A percentile compares a stretch with the other conserved stretches of the same genome.
Conservation (phyloP, 2,329 filamentous ascomycete genomes). For the Aspergillus amoenus region DNA sequence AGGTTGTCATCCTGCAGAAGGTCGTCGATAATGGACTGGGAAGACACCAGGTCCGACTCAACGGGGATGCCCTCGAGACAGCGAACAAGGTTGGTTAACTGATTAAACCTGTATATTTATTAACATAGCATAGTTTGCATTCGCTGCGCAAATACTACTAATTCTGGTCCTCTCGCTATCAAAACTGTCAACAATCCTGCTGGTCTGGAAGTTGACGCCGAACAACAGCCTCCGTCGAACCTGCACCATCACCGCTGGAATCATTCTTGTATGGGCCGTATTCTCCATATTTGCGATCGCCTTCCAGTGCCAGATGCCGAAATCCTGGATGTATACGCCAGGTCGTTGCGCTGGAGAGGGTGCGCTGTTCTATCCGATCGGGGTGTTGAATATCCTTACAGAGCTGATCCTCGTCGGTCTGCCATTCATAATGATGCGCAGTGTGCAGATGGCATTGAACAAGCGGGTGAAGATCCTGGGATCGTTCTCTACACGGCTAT, state of each 20-base stretch:
- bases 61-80: not conserved
- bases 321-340: slow-evolving; percentile 20
- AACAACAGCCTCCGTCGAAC: slow-evolving; percentile 11
- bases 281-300: slow-evolving; percentile 23
- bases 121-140: slow-evolving; percentile 7
- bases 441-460: slow-evolving; percentile 21
- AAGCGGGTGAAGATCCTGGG: slow-evolving; percentile 23
- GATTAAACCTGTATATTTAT: no score
- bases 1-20: slow-evolving; percentile 14
- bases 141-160: slow-evolving; percentile 11
- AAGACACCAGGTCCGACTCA: slow-evolving; percentile 5
- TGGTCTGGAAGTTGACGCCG: slow-evolving; percentile 21
- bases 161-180: slow-evolving; percentile 12
- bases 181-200: slow-evolving; percentile 17
- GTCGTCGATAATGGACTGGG: slow-evolving; percentile 15
- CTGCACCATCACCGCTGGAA: slow-evolving; percentile 14
- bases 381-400: slow-evolving; percentile 18
- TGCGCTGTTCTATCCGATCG: slow-evolving; percentile 19
- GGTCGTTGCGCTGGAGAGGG: slow-evolving; percentile 21
- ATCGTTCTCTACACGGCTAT: slow-evolving; percentile 19
- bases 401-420: slow-evolving; percentile 18
- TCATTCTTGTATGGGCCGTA: slow-evolving; percentile 17
- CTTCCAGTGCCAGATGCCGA: slow-evolving; percentile 23
- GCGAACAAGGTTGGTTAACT: slow-evolving; percentile 9
- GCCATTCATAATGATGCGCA: slow-evolving; percentile 25